phyloP scores from a whole-genome alignment of 345 rosid species.

The Tarenaya hassleriana region DNA sequence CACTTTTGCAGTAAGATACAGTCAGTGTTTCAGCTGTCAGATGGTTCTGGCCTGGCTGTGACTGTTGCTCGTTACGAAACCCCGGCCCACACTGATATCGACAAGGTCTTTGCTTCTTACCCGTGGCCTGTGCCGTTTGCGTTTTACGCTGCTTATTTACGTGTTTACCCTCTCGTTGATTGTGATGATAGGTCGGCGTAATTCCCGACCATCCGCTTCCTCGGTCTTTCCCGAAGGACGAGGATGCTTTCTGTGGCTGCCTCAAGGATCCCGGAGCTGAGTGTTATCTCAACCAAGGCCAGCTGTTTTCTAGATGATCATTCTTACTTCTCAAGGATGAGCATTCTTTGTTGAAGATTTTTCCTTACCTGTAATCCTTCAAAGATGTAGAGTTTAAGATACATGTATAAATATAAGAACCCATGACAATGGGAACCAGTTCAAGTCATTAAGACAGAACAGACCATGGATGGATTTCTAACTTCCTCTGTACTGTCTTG shows the following conservation, averaged over 20 bases:
- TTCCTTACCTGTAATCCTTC: too few relatives aligned
- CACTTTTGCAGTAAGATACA: conserved; percentile 75
- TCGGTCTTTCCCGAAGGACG: conserved; percentile 67
- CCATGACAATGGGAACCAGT: too few relatives aligned
- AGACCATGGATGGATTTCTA: too few relatives aligned
- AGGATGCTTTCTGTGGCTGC: conserved; percentile 68
- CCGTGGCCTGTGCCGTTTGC: background rate
- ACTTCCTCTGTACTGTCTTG: too few relatives aligned
- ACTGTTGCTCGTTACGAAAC: conserved; percentile 95
- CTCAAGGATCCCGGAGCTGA: conserved; percentile 62
- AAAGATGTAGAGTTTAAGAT: too few relatives aligned
- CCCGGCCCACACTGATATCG: conserved; percentile 80
- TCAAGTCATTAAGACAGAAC: too few relatives aligned
- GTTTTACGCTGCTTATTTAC: background rate
- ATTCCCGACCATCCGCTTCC: conserved; percentile 91
- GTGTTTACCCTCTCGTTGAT: background rate
- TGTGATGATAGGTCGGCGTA: conserved; percentile 59
- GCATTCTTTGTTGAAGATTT: too few relatives aligned
- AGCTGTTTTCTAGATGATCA: conserved; percentile 51
- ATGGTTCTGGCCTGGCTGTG: conserved; percentile 91
- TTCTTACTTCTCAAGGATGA: too few relatives aligned
- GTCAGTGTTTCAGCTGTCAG: conserved; percentile 89
- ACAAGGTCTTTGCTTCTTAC: conserved; percentile 47
- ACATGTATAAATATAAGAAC: too few relatives aligned
- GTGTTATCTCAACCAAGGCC: conserved; percentile 55